Conservation (phyloP, 1,284 basidiomycete genomes). For the Peniophora sp. region DNA sequence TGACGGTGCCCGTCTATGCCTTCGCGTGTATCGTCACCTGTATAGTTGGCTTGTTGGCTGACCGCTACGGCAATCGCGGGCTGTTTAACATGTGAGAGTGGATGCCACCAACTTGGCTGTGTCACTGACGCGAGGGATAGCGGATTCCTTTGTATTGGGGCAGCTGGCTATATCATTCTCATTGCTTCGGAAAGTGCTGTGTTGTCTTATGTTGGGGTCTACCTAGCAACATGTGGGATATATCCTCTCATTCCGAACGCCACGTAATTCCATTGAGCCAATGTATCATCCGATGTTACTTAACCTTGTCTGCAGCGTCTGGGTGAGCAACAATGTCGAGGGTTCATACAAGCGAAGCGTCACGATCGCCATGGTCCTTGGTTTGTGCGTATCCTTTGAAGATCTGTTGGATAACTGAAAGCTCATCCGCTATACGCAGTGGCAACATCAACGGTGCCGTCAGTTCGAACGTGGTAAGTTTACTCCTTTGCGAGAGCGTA, state of each 20-base stretch:
- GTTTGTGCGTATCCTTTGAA: conserved; percentile 34
- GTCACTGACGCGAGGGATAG: conserved; percentile 1
- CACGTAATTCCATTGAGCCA: conserved; percentile 25
- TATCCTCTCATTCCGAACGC: conserved; percentile 44
- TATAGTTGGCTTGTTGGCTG: conserved; percentile 38
- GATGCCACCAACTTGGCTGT: no score
- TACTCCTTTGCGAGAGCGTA: background rate
- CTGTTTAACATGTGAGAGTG: conserved; percentile 40
- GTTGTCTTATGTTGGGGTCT: conserved; percentile 37
- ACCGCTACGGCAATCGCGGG: conserved; percentile 34
- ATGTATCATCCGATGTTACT: background rate
- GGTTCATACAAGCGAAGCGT: conserved; percentile 72
- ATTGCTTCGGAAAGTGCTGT: conserved; percentile 37
- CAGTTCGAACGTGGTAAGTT: conserved; percentile 57
- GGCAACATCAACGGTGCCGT: conserved; percentile 70
- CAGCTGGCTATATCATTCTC: conserved; percentile 45
- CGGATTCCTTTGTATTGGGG: conserved; percentile 19
- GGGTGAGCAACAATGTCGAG: conserved; percentile 44
- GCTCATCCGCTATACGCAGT: conserved; percentile 23
- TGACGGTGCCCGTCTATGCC: conserved; percentile 45
- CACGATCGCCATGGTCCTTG: conserved; percentile 62
- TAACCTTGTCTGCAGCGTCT: conserved; percentile 26
- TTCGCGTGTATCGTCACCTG: conserved; percentile 45
- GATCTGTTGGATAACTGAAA: background rate
- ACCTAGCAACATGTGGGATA: conserved; percentile 39